phyloP scores from a whole-genome alignment of 2,329 filamentous ascomycete genomes.

The Bipolaris oryzae region DNA sequence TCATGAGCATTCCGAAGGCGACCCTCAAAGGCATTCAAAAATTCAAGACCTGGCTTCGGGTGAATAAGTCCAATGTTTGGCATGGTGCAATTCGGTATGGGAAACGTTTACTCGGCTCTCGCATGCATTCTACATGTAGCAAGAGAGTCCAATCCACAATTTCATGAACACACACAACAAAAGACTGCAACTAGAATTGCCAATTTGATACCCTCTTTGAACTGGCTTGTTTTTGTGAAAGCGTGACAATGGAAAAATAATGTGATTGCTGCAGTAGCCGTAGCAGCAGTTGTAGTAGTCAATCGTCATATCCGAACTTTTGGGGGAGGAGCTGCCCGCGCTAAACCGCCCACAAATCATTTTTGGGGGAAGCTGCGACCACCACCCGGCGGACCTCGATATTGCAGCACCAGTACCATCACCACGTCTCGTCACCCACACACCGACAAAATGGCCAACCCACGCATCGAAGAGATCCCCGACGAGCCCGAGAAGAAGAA shows the following conservation, averaged over 20 bases:
- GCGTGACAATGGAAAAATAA: not conserved
- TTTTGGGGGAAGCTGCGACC: slow-evolving; percentile 23
- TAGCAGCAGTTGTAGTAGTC: not conserved
- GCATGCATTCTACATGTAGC: slow-evolving; percentile 48
- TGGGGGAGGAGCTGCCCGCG: slow-evolving; percentile 24
- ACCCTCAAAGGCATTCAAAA: slow-evolving; percentile 47
- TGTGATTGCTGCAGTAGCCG: not conserved
- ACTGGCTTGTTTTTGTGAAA: slow-evolving; percentile 9
- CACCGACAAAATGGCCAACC: slow-evolving; percentile 83
- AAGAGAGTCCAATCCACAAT: slow-evolving; percentile 48
- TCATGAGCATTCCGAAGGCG: slow-evolving; percentile 48
- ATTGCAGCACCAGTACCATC: slow-evolving; percentile 22
- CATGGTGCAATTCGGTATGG: slow-evolving; percentile 50
- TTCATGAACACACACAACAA: slow-evolving; percentile 44
- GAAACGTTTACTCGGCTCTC: slow-evolving; percentile 49
- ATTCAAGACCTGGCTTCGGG: slow-evolving; percentile 47
- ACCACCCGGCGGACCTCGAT: slow-evolving; percentile 19
- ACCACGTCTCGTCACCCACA: slow-evolving; percentile 32
- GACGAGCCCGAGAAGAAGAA: slow-evolving; percentile 83
- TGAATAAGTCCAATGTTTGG: slow-evolving; percentile 47
- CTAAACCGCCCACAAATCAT: slow-evolving; percentile 39
- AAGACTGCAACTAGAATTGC: slow-evolving; percentile 41
- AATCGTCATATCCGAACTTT: slow-evolving; percentile 14
- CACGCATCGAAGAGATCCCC: slow-evolving; percentile 95
- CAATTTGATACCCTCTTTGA: slow-evolving; percentile 43